Conservation (phyloP, 73 alveolate species). For the Paramecium tetraurelia region DNA sequence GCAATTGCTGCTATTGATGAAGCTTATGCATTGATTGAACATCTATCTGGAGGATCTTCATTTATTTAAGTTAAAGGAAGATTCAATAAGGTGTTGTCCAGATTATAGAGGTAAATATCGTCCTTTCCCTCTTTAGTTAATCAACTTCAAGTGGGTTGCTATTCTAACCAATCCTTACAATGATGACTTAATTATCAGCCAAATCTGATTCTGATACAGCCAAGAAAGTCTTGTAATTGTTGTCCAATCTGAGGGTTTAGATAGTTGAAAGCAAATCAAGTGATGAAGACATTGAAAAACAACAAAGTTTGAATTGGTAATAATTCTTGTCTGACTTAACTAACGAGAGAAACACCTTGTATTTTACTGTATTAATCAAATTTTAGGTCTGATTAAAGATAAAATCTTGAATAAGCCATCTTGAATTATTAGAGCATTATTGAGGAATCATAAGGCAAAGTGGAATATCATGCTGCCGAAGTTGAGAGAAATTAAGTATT, state of each 20-base stretch:
- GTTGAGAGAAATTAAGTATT: slow-evolving; percentile 39
- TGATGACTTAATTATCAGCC: slow-evolving; percentile 42
- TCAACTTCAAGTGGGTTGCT: background rate
- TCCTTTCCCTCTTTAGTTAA: background rate
- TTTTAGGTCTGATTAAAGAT: slow-evolving; percentile 24
- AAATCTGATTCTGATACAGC: slow-evolving; percentile 26
- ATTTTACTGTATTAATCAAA: background rate
- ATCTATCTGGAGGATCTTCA: slow-evolving; percentile 39
- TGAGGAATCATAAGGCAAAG: slow-evolving; percentile 49
- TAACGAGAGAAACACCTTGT: slow-evolving; percentile 44
- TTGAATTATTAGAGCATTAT: slow-evolving; percentile 13
- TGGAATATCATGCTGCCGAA: slow-evolving; percentile 35
- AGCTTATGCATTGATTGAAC: slow-evolving; percentile 50
- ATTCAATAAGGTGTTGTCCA: background rate
- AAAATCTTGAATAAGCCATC: slow-evolving; percentile 28
- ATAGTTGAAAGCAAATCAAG: slow-evolving; percentile 35
- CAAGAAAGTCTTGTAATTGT: slow-evolving; percentile 21
- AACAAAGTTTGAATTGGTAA: slow-evolving; percentile 24
- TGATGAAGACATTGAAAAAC: slow-evolving; percentile 34
- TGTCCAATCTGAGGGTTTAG: slow-evolving; percentile 31
- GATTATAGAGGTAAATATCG: background rate
- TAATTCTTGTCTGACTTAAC: slow-evolving; percentile 29
- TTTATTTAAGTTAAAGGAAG: slow-evolving; percentile 40
- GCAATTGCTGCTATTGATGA: slow-evolving; percentile 43
- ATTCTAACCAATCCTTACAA: slow-evolving; percentile 42